These are phyloP conservation scores for Epithemia pelagica DNA, from an alignment of 108 stramenopile genomes.

Conservation along the genomic window DNA sequence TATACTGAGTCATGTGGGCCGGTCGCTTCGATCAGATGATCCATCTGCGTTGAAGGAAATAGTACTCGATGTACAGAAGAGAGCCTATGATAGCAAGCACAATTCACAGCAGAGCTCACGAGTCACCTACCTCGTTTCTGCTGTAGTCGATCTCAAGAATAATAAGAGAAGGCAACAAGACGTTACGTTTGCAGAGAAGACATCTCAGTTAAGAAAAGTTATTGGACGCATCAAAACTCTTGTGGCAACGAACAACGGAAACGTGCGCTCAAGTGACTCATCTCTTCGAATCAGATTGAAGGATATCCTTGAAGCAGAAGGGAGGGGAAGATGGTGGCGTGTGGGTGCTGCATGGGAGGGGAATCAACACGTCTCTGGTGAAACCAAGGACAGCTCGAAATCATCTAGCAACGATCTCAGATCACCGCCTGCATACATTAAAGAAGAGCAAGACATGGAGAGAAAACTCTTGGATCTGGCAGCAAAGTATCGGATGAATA, in stretches of 20 bases:
- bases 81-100: slow-evolving; percentile 23
- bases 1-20: slow-evolving; percentile 81
- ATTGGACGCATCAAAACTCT: slow-evolving; percentile 78
- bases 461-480: slow-evolving; percentile 70
- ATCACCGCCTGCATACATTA: neutral
- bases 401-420: neutral
- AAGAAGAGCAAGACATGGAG: slow-evolving; percentile 21
- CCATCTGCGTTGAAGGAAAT: slow-evolving; percentile 89
- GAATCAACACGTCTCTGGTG: slow-evolving; percentile 51
- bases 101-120: slow-evolving; percentile 40
- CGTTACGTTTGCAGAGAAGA: slow-evolving; percentile 51
- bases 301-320: slow-evolving; percentile 74
- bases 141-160: slow-evolving; percentile 89
- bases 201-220: slow-evolving; percentile 62
- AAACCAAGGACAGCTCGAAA: slow-evolving; percentile 13
- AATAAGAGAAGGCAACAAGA: slow-evolving; percentile 85
- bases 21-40: slow-evolving; percentile 85
- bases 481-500: slow-evolving; percentile 90
- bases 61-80: slow-evolving; percentile 78
- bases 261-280: slow-evolving; percentile 41
- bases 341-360: slow-evolving; percentile 93
- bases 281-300: slow-evolving; percentile 70
- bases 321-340: slow-evolving; percentile 92
- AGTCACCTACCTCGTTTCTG: slow-evolving; percentile 81
- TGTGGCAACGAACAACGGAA: slow-evolving; percentile 25